phyloP scores from a whole-genome alignment of 495 filamentous ascomycete genomes.

The Tirmania nivea region DNA sequence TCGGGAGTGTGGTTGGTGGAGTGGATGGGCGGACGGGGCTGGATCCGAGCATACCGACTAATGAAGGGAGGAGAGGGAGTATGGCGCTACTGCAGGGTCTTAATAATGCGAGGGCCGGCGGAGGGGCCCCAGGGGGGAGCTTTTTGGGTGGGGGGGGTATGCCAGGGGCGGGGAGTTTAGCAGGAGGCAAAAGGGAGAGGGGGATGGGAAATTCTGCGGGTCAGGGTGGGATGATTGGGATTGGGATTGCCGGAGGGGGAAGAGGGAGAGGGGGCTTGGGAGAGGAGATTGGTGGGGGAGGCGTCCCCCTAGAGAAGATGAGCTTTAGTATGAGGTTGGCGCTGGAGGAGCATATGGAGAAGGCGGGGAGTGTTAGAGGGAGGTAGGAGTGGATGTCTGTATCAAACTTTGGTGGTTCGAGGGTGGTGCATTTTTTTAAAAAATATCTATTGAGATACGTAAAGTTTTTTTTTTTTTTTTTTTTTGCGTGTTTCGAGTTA shows the following conservation, averaged over 20 bases:
- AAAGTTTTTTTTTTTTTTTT: too few relatives aligned
- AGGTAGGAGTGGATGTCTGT: not conserved
- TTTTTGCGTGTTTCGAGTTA: too few relatives aligned
- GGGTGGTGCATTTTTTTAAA: too few relatives aligned
- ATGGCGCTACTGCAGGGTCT: slow-evolving; percentile 1
- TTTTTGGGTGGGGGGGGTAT: slow-evolving; percentile 1
- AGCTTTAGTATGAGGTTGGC: slow-evolving; percentile 3
- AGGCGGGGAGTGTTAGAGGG: not conserved
- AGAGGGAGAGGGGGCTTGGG: not conserved
- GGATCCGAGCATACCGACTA: slow-evolving; percentile 7
- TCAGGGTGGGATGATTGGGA: slow-evolving; percentile 14
- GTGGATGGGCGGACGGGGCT: slow-evolving; percentile 17
- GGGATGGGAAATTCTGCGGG: slow-evolving; percentile 9
- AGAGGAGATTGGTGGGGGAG: not conserved
- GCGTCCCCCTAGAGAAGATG: not conserved
- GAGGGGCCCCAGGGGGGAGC: not conserved
- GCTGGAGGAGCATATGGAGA: not conserved
- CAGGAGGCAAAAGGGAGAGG: slow-evolving; percentile 2
- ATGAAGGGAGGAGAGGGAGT: not conserved
- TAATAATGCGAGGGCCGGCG: not conserved
- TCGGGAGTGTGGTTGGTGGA: slow-evolving; percentile 18
- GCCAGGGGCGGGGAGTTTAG: not conserved
- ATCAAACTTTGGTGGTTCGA: too few relatives aligned
- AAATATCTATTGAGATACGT: too few relatives aligned
- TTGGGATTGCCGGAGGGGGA: slow-evolving; percentile 1